phyloP scores from a whole-genome alignment of 176 grass and related monocot genomes.

The Hsuehochloa calcarea region DNA sequence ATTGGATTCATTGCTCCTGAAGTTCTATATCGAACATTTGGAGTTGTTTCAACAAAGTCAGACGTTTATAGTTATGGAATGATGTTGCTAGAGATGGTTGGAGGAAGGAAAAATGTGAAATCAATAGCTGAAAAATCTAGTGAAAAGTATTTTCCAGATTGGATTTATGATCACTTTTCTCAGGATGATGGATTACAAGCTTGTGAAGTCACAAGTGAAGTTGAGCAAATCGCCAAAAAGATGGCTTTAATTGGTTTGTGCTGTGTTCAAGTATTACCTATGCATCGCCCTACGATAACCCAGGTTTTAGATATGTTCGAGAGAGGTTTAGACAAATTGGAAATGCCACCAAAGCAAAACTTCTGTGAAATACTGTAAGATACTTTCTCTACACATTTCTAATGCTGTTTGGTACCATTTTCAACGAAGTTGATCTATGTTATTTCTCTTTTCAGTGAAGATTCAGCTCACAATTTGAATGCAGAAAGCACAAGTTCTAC shows the following conservation, averaged over 20 bases:
- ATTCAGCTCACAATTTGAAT: neutral
- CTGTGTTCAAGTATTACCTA: conserved; percentile 42
- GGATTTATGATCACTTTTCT: conserved; percentile 52
- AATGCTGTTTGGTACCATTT: neutral
- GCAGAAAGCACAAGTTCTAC: neutral
- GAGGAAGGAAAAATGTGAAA: conserved; percentile 43
- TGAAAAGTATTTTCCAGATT: conserved; percentile 54
- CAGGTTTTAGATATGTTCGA: conserved; percentile 54
- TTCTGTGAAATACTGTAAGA: conserved; percentile 27
- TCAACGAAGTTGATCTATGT: neutral
- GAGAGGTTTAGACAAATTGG: conserved; percentile 32
- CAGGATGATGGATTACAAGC: conserved; percentile 1
- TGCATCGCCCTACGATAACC: conserved; percentile 42
- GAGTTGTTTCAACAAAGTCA: conserved; percentile 54
- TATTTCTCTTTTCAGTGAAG: neutral
- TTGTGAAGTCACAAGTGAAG: conserved; percentile 25
- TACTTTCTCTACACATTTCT: neutral
- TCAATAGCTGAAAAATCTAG: neutral
- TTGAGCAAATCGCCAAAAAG: conserved; percentile 35
- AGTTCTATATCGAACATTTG: conserved; percentile 35
- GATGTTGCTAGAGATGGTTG: conserved; percentile 60
- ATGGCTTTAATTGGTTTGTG: conserved; percentile 55
- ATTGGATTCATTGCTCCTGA: conserved; percentile 73
- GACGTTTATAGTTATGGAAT: conserved; percentile 72
- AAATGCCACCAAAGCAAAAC: conserved; percentile 39